These are phyloP conservation scores for Solanum tarapatanum DNA, from an alignment of 257 asterid species.

Conservation along the genomic window DNA sequence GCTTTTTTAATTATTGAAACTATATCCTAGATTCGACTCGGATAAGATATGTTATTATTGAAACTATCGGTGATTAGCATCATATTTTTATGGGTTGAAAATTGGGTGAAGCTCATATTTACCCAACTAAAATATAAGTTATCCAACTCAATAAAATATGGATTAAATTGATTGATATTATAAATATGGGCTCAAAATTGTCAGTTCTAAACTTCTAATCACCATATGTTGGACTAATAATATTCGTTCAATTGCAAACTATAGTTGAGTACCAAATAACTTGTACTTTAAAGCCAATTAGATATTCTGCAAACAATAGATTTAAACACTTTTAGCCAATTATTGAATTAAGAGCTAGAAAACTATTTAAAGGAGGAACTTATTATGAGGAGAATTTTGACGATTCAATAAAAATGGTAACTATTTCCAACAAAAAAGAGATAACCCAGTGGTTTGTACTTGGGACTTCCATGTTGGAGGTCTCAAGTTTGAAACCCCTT, in stretches of 20 bases:
- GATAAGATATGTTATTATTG: neutral
- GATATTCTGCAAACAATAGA: neutral
- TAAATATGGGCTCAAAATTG: neutral
- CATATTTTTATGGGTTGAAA: neutral
- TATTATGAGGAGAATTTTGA: neutral
- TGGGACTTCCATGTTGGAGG: too few species aligned
- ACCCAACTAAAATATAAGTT: neutral
- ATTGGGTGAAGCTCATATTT: neutral
- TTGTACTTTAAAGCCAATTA: neutral
- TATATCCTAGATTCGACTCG: too few species aligned
- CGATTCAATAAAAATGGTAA: neutral
- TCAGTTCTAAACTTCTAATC: neutral
- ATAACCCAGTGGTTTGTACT: too few species aligned
- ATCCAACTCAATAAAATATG: too few species aligned
- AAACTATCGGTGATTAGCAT: neutral
- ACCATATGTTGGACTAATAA: neutral
- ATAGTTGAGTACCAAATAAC: neutral
- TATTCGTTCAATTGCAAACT: neutral
- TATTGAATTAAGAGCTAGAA: neutral
- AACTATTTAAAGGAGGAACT: neutral
- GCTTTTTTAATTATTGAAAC: too few species aligned
- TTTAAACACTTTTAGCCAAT: neutral
- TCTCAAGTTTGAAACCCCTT: too few species aligned
- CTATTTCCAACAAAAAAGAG: neutral
- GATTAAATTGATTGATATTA: neutral